phyloP scores from a whole-genome alignment of 495 filamentous ascomycete genomes.

The Penicillium antarcticum region DNA sequence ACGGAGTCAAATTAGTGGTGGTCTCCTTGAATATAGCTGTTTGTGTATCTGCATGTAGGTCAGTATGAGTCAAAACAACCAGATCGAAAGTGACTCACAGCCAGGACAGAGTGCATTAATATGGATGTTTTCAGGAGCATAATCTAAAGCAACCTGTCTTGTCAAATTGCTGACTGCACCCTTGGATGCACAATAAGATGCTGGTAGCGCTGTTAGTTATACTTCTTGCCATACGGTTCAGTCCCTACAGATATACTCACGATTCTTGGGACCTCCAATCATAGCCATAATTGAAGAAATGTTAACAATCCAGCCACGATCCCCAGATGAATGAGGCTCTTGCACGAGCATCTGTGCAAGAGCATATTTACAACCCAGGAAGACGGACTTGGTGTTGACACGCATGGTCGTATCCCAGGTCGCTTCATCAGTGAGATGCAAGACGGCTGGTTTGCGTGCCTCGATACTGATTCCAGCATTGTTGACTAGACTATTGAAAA shows the following conservation, averaged over 20 bases:
- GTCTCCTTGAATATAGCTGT: constrained; percentile 30
- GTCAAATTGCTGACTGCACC: constrained; percentile 50
- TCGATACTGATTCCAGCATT: constrained; percentile 48
- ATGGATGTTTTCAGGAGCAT: constrained; percentile 49
- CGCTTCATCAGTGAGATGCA: constrained; percentile 39
- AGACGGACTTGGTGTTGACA: constrained; percentile 46
- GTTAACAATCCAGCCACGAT: constrained; percentile 58
- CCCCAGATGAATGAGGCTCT: constrained; percentile 34
- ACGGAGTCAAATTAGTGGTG: constrained; percentile 14
- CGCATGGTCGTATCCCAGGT: constrained; percentile 43
- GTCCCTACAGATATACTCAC: constrained; percentile 4
- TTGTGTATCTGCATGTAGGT: constrained; percentile 20
- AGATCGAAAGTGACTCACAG: constrained; percentile 32
- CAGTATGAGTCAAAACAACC: neutral
- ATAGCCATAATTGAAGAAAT: constrained; percentile 47
- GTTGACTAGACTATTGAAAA: constrained; percentile 43
- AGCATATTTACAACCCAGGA: constrained; percentile 50
- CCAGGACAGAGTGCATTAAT: constrained; percentile 55
- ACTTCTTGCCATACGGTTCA: too few relatives aligned
- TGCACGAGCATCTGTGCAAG: constrained; percentile 51
- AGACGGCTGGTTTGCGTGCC: constrained; percentile 13
- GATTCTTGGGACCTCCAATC: constrained; percentile 27
- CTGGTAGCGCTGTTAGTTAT: constrained; percentile 9
- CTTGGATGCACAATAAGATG: constrained; percentile 51
- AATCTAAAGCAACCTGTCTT: constrained; percentile 49